Evolutionary conservation across 768 basidiomycete species (phyloP), one percentile per base, ranked within the genome.

Genomic region (Tricholoma furcatifolium): DNA sequence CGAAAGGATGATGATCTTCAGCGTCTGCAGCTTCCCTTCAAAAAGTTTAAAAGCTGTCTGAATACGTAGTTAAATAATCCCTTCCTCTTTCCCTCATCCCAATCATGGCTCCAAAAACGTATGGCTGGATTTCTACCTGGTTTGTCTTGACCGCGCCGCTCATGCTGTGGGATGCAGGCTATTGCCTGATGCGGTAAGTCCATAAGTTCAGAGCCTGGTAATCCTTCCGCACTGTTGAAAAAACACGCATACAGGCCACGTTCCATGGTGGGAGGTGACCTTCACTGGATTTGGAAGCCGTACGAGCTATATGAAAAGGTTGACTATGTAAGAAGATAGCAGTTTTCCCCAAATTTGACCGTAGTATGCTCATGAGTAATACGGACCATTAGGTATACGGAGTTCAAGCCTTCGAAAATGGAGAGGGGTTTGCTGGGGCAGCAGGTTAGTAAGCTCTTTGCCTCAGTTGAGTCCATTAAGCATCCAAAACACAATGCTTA

Each of bases 231-330:
- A 11, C 12, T 20, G 32, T 44, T 43, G 21, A 53, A 40, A 53
- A 40, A 17, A 34, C 56, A 50, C 46, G 36, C 9, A 42, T 57
- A 48, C 50, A 76, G 74, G 44, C 74, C 75, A 24, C 70, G 73
- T 43, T 75, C 74, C 2, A 73, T 75, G 72, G 66, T 65, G 38
- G 88, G 87, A 0, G 91, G 91, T 2, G 88, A 92, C 70, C 74
- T 91, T 35, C 81, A 88, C 57, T 92, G 90, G 90, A 81, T 92
- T 49, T 93, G 90, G 90, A 75, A 77, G 49, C 83, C 83, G 2
- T 92, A 92, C 64, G 81, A 76, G 54, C 54, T 81, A 48, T 89
- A 88, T 67, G 85, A 83, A 57, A 71, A 81, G 11, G 66, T 90
- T 21, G 67, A 71, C 61, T 62, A 66, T 54, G 58, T 65, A 53